Base-by-base conservation (phyloP, 441 rosid genomes). In the Aleurites moluccanus region DNA sequence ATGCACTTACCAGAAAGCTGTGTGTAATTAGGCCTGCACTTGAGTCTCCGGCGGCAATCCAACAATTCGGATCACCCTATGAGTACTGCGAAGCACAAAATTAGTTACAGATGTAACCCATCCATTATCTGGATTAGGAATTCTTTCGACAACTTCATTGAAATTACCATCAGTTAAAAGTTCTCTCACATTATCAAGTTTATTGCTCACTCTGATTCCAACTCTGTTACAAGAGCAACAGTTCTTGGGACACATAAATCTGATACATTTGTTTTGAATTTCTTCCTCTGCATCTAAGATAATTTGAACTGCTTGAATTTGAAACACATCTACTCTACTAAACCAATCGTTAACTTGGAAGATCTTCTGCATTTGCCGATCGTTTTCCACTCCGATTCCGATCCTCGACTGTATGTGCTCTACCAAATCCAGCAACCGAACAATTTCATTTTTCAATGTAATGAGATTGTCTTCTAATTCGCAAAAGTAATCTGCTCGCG, bases 221-320 rank as follows among this genome's bases (percentile, higher is more conserved):
- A 65, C 69, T 44, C 69, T 65, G 33, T 7, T 21, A 23, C 53
- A 44, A 21, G 69, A 23, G n/a, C 53, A 65, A 5, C 20, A 3
- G 28, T 65, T 42, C 20, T 65, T 42, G 18, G 69, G 69, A 42
- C 69, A 65, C 9, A 10, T 21, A 65, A n/a, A 65, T 44, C 69
- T 42, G 3, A 44, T 65, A 11, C 69, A 65, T 42, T 65, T 65
- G 4, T 65, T 4, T 44, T 23, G 28, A 44, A 42, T 65, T 42
- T 65, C 69, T 65, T 65, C 69, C 16, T 60, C 64, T 13, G 64
- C 64, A 27, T 60, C 64, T 60, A 13, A 11, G 13, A 60, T 27
- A 3, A 60, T 15, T 28, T 60, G 38, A 28, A 60, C 20, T 9
- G 38, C 38, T 15, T 61, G 44, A 33, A 14, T 30, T 18, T 61